Base-by-base conservation (phyloP, 2,329 filamentous ascomycete genomes). In the Intubia oerlemansii region DNA sequence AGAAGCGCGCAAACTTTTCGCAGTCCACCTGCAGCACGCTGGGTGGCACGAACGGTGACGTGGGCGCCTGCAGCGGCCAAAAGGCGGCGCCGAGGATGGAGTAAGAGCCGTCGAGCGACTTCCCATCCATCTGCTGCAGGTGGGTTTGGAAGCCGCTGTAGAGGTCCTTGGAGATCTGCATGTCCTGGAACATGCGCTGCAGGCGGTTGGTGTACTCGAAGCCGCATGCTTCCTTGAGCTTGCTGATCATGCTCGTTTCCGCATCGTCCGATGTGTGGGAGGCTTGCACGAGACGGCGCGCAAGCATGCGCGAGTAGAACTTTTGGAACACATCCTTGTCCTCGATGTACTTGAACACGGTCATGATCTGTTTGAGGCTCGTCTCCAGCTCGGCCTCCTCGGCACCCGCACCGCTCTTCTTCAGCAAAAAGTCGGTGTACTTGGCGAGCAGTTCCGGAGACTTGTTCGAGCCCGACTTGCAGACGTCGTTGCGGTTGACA, bases 271-370 rank as follows among this genome's bases (percentile, higher is more conserved):
- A 93, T 4, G 88, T 88, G 0, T 88, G 95, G 47, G 77, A 93
- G 48, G 78, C 82, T 50, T 93, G 81, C 12, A 98, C 88, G 31
- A 98, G 57, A 42, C 88, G 81, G 49, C 91, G 81, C 28, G 88
- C 88, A 41, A 98, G 58, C 74, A 92, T 92, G 37, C 84, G 78
- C 2, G 85, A 91, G 54, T 98, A 98, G 54, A 93, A 98, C 51
- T 95, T 98, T 51, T 95, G 88, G 64, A 98, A 98, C 5, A 98
- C 90, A 45, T 98, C 88, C 61, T 98, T 98, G 54, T 98, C 90
- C 48, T 98, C 88, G 38, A 98, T 95, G 52, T 98, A 98, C 57
- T 95, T 95, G 67, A 98, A 98, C 31, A 98, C 81, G 2, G 85
- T 93, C 88, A 98, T 98, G 43, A 98, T 88, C 49, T 93, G 80